These are phyloP conservation scores for Arthrobotrys sinensis DNA, from an alignment of 2,329 filamentous ascomycete genomes.

Conservation along the genomic window DNA sequence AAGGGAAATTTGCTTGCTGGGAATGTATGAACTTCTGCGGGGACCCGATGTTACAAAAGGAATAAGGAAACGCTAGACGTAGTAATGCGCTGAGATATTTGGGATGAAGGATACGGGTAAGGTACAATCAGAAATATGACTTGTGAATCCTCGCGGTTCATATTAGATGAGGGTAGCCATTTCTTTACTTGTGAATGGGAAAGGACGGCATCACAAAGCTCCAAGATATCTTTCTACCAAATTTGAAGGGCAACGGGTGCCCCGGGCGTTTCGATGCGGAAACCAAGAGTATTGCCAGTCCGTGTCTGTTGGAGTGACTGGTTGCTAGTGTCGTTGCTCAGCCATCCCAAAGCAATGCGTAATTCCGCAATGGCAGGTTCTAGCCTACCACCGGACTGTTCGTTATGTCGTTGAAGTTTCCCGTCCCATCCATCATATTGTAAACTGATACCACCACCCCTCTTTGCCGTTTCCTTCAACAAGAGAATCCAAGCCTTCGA, in stretches of 20 bases:
- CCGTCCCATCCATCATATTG: constrained; percentile 95
- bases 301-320: constrained; percentile 48
- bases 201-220: neutral
- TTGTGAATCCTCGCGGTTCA: neutral
- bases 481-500: constrained; percentile 93
- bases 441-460: constrained; percentile 88
- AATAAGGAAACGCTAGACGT: constrained; percentile 25
- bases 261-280: constrained; percentile 63
- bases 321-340: constrained; percentile 51
- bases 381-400: constrained; percentile 85
- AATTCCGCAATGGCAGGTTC: constrained; percentile 77
- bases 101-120: constrained; percentile 15
- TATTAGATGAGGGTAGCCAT: neutral
- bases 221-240: constrained; percentile 59
- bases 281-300: constrained; percentile 58
- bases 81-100: constrained; percentile 14
- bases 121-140: constrained; percentile 2
- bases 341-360: constrained; percentile 61
- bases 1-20: constrained; percentile 12
- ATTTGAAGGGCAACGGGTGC: constrained; percentile 63
- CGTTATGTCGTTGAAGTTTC: constrained; percentile 87
- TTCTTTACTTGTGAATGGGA: neutral
- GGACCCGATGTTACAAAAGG: constrained; percentile 9
- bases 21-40: neutral
- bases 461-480: constrained; percentile 90